Evolutionary conservation across 257 asterid species (phyloP), one percentile per base, ranked within the genome.

Genomic region (Jacaranda mimosifolia): DNA sequence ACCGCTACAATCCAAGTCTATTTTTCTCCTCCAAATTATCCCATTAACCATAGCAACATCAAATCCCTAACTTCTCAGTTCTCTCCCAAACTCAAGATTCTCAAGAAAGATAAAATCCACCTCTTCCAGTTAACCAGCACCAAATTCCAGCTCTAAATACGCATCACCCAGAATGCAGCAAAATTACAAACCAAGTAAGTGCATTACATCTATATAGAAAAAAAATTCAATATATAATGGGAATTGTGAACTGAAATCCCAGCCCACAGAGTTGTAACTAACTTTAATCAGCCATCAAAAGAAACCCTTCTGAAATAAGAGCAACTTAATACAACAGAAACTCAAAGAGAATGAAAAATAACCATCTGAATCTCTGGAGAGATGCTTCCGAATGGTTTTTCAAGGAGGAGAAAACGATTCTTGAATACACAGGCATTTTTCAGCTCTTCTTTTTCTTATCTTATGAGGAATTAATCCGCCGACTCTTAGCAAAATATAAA

Each of bases 381-480:
- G 76, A 69, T 9, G 81, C 81, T 70, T 55, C 74, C 39, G 79
- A 73, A 62, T 65, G 72, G 48, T 48, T 80, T 52, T 36, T 82
- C 79, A 82, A 67, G 51, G 80, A 80, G 73, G 77, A 67, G 63
- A 36, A 15, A 18, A 80, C 51, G 55, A 81, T 42, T 75, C 78
- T 80, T 19, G 87, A 74, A 63, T 70, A 73, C 73, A 82, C 14
- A 60, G 82, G 68, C 81, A 82, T 83, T 81, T 67, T 73, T 51
- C 26, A 42, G 70, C 69, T 49, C 26, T 11, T 35, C 12, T 48
- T 9, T 32, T 43, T 58, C 36, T 35, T 35, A 13, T 12, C n/a
- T 6, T 9, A 32, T n/a, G 21, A 14, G 7, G 4, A 48, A 74
- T 57, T 65, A 62, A 68, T 51, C 83, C 36, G 75, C 70, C 9